Base-by-base conservation (phyloP, 768 basidiomycete genomes). In the Suillus fuscotomentosus region DNA sequence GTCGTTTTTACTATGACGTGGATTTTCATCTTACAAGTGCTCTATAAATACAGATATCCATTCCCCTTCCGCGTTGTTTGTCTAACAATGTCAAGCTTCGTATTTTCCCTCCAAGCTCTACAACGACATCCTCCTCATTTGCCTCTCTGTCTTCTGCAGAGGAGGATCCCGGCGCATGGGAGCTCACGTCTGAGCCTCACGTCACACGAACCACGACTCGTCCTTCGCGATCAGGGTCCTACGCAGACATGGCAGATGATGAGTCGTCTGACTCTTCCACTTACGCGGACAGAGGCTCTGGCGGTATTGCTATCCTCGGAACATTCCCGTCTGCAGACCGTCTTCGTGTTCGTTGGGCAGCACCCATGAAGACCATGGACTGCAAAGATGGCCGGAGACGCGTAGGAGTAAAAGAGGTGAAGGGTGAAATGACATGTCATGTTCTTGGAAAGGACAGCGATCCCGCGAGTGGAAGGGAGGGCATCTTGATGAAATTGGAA, bases 131-230 rank as follows among this genome's bases (percentile, higher is more conserved):
- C 15, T 72, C 82, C n/a, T 92, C 90, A 2, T 81, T 87, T 68
- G 89, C 89, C 27, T 93, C 91, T 1, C 77, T 92, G 48, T 91
- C 91, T 9, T 92, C 91, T 6, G 80, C 86, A 11, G 91, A 91
- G 65, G 89, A 90, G 50, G 90, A 92, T 57, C 78, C 77, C 9
- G 80, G 81, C 38, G 74, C 85, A 50, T 94, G 91, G 92, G 90
- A 91, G 66, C 80, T 94, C 43, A 86, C 88, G 1, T 87, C 88
- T 1, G 91, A 94, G 50, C 91, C 91, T 11, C 85, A 84, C 73
- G 90, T 93, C 63, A 85, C 89, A 11, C 86, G 89, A 41, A 79
- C 72, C 36, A 64, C 79, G 7, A 77, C 83, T 0, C 84, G 85
- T 34, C 75, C 80, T 20, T 82, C 84, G 14, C 84, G 88, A 41